Conservation (phyloP, 306 rosid genomes). For the Castanea sativa region DNA sequence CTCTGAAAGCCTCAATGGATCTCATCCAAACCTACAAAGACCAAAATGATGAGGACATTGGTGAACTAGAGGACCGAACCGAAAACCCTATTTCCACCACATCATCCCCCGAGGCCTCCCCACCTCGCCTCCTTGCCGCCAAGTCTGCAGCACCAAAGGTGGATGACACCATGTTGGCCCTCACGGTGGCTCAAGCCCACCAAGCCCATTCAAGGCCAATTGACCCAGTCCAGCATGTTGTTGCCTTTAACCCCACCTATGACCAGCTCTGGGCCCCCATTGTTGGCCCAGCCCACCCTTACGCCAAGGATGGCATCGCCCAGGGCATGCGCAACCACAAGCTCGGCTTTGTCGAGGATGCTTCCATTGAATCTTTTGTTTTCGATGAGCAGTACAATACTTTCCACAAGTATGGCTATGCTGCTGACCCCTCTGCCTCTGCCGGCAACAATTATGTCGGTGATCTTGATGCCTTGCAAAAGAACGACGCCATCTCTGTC, state of each 20-base stretch:
- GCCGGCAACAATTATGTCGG: constrained; percentile 71
- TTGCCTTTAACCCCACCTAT: constrained; percentile 80
- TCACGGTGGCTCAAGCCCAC: constrained; percentile 48
- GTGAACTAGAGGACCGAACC: constrained; percentile 7
- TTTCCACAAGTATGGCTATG: constrained; percentile 81
- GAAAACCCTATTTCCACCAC: constrained; percentile 45
- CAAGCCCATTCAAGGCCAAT: constrained; percentile 49
- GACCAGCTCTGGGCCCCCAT: constrained; percentile 97
- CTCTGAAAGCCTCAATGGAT: constrained; percentile 47
- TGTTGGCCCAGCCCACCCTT: constrained; percentile 87
- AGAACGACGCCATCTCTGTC: constrained; percentile 69
- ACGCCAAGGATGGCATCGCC: constrained; percentile 87
- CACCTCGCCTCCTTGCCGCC: constrained; percentile 67
- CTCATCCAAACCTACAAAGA: constrained; percentile 60
- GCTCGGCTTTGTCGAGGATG: constrained; percentile 89
- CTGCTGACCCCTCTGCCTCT: constrained; percentile 87
- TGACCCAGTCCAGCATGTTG: constrained; percentile 72
- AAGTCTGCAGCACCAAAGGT: constrained; percentile 82
- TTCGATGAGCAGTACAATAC: constrained; percentile 97
- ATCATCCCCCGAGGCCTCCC: constrained; percentile 55
- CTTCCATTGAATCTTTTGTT: constrained; percentile 73
- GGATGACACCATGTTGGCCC: constrained; percentile 89
- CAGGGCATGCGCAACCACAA: constrained; percentile 98
- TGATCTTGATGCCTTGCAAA: constrained; percentile 54
- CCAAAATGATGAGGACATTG: constrained; percentile 38